Conservation (phyloP, 2,329 filamentous ascomycete species). For the Botrytis paeoniae region DNA sequence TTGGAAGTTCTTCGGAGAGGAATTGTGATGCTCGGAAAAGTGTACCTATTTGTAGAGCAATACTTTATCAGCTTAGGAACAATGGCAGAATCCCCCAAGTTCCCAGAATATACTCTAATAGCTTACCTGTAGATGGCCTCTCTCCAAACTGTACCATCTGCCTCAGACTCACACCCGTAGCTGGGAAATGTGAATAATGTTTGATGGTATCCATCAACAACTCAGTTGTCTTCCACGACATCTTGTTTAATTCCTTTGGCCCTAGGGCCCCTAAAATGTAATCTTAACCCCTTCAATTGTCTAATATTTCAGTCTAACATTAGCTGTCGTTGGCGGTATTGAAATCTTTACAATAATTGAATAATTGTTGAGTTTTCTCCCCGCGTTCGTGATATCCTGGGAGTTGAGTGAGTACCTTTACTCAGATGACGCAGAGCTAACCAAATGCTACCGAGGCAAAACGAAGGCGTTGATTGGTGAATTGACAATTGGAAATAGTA, state of each 20-base stretch:
- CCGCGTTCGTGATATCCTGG: constrained; percentile 17
- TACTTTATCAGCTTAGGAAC: not conserved
- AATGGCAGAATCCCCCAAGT: not conserved
- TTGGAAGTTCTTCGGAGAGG: constrained; percentile 95
- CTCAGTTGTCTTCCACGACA: constrained; percentile 93
- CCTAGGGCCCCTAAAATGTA: constrained; percentile 32
- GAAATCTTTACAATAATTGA: not conserved
- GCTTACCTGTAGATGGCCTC: constrained; percentile 80
- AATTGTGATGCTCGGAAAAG: constrained; percentile 98
- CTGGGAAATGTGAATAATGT: constrained; percentile 95
- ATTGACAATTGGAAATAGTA: not conserved
- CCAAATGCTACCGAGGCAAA: constrained; percentile 18
- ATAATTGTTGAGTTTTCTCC: constrained; percentile 16
- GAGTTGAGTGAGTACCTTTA: constrained; percentile 10
- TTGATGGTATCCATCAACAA: constrained; percentile 94
- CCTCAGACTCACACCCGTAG: constrained; percentile 90
- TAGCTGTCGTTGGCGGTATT: constrained; percentile 20
- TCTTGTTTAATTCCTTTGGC: constrained; percentile 45
- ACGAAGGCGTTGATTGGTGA: not conserved
- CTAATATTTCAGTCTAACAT: constrained; percentile 19
- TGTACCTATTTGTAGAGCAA: constrained; percentile 60
- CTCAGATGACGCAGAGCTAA: constrained; percentile 17
- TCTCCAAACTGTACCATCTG: constrained; percentile 99
- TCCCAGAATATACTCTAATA: not conserved
- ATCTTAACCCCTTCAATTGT: constrained; percentile 27